Evolutionary conservation across 805 yeast genomes (phyloP), one percentile per base, ranked within the genome.

Genomic region (Nakazawaea ishiwadae): DNA sequence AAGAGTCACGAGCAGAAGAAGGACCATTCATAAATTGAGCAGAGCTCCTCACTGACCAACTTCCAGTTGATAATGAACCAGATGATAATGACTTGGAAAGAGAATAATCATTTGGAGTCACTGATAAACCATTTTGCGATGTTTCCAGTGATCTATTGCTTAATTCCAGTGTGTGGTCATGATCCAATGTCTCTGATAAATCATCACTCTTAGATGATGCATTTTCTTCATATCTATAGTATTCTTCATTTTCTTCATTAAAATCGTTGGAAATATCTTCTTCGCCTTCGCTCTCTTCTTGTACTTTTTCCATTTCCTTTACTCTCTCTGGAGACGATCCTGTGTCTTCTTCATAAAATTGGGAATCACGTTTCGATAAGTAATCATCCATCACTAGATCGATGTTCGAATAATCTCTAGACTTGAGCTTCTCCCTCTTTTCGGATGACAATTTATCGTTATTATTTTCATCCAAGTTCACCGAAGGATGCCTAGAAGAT

Each of bases 1-100:
- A 43, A 15, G 37, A 23, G 19, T 43, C 38, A 12, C 43, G 36
- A 11, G 39, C 43, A 12, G 39, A 39, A 16, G 29, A 24, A 7
- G 28, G 21, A 11, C 36, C 37, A 28, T 31, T 36, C 14, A 30
- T 11, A 16, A 33, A 35, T 14, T 36, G 40, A 7, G 34, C 15
- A 9, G 41, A 58, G 41, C 59, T 51, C 27, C 44, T 51, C 11
- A 57, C 48, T 2, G 63, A 57, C 37, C 48, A 51, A 12, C 56
- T 55, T 6, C 63, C 63, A 0, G 63, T 58, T 4, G 63, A 58
- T 14, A 58, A 36, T 0, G 63, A 58, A 0, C 63, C 63, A 56
- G 55, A 17, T 51, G 52, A 15, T 38, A 49, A 1, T 41, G 45
- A 36, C 27, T 42, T 16, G 10, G 39, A 18, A 15, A 41, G 29